phyloP scores from a whole-genome alignment of 305 asterid genomes.

The Fraxinus angustifolia region DNA sequence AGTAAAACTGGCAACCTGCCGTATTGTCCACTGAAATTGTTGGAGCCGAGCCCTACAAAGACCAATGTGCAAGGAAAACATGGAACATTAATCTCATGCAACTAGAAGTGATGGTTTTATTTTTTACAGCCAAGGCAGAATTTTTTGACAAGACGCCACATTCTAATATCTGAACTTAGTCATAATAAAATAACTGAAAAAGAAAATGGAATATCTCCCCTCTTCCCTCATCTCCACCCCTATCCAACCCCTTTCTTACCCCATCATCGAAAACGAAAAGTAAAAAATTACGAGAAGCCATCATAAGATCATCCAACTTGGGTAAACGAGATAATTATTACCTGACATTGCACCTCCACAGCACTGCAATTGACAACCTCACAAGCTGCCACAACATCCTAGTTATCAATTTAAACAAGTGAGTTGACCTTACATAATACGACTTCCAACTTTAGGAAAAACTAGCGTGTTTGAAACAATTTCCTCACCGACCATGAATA shows the following conservation, averaged over 20 bases:
- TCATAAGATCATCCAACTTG: background rate
- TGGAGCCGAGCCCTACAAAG: conserved; percentile 80
- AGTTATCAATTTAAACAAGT: conserved; percentile 27
- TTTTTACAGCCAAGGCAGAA: background rate
- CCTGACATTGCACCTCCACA: conserved; percentile 98
- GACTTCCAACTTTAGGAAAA: conserved; percentile 13
- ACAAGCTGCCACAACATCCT: conserved; percentile 99
- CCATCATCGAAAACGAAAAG: background rate
- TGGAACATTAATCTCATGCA: background rate
- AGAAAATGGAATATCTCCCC: background rate
- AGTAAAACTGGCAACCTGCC: conserved; percentile 86
- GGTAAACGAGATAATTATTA: conserved; percentile 20
- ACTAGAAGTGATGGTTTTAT: background rate
- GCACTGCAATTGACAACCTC: conserved; percentile 89
- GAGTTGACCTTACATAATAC: conserved; percentile 10
- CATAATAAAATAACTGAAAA: background rate
- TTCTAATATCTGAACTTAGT: background rate
- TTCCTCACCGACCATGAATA: conserved; percentile 65
- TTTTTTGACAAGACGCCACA: background rate
- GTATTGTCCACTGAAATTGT: conserved; percentile 92
- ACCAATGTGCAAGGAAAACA: conserved; percentile 16
- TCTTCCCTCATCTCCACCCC: background rate
- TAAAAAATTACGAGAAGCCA: background rate
- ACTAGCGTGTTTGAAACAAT: conserved; percentile 14
- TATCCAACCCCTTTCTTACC: background rate